Percentiles rank a stretch among this genome's conserved stretches.
Evolutionary conservation across 371 early-diverging fungal genomes (phyloP).

Genomic region (Thermomucor indicae-seudaticae): DNA sequence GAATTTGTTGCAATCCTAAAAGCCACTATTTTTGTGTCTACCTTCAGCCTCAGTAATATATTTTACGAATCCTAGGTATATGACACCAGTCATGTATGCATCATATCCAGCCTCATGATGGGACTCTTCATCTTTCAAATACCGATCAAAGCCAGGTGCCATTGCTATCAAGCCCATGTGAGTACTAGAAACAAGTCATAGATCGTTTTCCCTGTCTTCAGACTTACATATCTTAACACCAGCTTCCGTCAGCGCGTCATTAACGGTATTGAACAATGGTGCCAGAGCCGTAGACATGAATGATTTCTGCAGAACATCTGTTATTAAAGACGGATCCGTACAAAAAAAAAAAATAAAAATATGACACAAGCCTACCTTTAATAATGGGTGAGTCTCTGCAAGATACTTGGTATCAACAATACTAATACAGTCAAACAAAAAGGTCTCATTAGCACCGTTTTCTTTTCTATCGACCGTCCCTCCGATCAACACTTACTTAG

Average conservation of each 20-base stretch:
- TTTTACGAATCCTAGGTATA: conserved; percentile 55
- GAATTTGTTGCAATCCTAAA: too few relatives aligned
- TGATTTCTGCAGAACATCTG: too few relatives aligned
- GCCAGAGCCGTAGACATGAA: conserved; percentile 29
- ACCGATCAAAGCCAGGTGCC: conserved; percentile 33
- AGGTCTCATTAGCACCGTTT: conserved; percentile 4
- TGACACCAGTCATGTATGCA: conserved; percentile 81
- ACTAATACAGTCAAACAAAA: conserved; percentile 30
- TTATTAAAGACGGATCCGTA: too few relatives aligned
- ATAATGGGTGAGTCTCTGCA: conserved; percentile 19
- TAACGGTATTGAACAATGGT: conserved; percentile 28
- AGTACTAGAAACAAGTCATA: too few relatives aligned
- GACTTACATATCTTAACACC: conserved; percentile 42
- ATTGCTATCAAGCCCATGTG: conserved; percentile 13
- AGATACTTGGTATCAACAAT: conserved; percentile 64
- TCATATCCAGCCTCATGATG: conserved; percentile 93
- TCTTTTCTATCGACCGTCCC: conserved; percentile 5
- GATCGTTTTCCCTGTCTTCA: background rate
- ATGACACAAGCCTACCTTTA: conserved; percentile 21
- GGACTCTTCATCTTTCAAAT: conserved; percentile 15
- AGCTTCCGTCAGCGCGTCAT: conserved; percentile 19
- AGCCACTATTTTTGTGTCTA: too few relatives aligned
- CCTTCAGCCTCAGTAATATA: conserved; percentile 41
- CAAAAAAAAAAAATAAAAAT: too few relatives aligned
- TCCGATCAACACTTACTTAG: conserved; percentile 24